A percentile compares a stretch with the other conserved stretches of the same genome.
Evolutionary conservation across 1,284 basidiomycete species (phyloP).

Genomic region (Phellopilus nigrolimitatus): DNA sequence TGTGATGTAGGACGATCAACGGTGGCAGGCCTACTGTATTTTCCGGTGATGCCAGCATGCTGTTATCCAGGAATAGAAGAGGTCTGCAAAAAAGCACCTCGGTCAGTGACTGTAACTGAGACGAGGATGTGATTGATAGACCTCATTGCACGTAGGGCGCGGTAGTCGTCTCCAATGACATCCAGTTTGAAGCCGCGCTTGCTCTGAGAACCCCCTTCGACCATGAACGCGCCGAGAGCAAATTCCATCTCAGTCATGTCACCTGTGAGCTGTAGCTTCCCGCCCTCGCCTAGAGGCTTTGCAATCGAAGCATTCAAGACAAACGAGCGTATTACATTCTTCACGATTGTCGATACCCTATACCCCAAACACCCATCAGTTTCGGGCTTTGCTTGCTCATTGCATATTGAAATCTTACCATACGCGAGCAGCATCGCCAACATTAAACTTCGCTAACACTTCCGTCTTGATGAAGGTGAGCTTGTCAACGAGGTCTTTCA

Average conservation of each 20-base stretch:
- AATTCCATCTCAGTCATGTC: conserved; percentile 98
- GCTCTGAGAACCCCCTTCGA: conserved; percentile 45
- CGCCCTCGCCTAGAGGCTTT: conserved; percentile 81
- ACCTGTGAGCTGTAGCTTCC: conserved; percentile 86
- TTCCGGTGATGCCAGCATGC: conserved; percentile 55
- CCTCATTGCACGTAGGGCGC: conserved; percentile 76
- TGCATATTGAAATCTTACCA: conserved; percentile 50
- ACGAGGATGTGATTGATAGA: conserved; percentile 32
- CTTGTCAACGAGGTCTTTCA: conserved; percentile 87
- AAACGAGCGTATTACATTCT: conserved; percentile 78
- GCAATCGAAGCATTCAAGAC: conserved; percentile 87
- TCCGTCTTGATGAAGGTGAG: conserved; percentile 75
- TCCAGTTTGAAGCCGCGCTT: conserved; percentile 65
- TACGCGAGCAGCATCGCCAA: conserved; percentile 64
- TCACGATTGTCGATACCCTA: conserved; percentile 67
- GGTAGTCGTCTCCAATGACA: conserved; percentile 75
- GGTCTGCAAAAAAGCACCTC: conserved; percentile 45
- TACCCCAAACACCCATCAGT: too few relatives aligned
- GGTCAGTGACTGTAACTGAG: not conserved
- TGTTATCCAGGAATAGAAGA: conserved; percentile 81
- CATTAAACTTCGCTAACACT: conserved; percentile 62
- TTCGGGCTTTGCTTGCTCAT: not conserved
- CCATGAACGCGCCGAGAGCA: conserved; percentile 73
- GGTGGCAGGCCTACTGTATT: conserved; percentile 73
- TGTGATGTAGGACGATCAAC: conserved; percentile 84